Evolutionary conservation across 1,139 yeast genomes (phyloP).

Genomic region (Lodderomyces jiufengensis): DNA sequence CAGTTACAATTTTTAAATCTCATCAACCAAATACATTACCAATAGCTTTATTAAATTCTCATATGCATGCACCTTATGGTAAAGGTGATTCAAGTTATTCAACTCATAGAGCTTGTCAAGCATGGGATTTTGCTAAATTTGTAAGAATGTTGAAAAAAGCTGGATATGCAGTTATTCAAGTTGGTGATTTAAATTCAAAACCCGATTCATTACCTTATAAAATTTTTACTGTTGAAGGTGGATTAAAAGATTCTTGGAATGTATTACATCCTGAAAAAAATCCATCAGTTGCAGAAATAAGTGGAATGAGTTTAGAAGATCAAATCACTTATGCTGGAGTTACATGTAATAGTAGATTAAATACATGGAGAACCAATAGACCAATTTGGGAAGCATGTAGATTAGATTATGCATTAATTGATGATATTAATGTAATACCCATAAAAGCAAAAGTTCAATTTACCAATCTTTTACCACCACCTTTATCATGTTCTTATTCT

Average conservation of each 20-base stretch:
- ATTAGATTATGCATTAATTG: slow-evolving; percentile 84
- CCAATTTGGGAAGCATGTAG: slow-evolving; percentile 77
- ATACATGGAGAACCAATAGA: slow-evolving; percentile 76
- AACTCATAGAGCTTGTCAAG: slow-evolving; percentile 91
- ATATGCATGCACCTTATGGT: slow-evolving; percentile 97
- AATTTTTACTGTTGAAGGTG: slow-evolving; percentile 67
- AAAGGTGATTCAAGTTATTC: slow-evolving; percentile 85
- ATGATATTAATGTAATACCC: slow-evolving; percentile 49
- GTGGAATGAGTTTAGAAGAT: slow-evolving; percentile 54
- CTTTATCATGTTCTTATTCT: slow-evolving; percentile 65
- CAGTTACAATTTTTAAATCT: slow-evolving; percentile 66
- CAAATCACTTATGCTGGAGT: slow-evolving; percentile 75
- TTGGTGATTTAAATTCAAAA: slow-evolving; percentile 87
- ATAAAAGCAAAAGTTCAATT: slow-evolving; percentile 65
- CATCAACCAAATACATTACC: slow-evolving; percentile 45
- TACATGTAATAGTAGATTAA: slow-evolving; percentile 83
- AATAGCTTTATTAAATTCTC: slow-evolving; percentile 81
- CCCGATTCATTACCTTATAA: slow-evolving; percentile 85
- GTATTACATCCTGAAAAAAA: slow-evolving; percentile 36
- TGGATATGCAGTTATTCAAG: slow-evolving; percentile 83
- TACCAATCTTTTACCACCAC: slow-evolving; percentile 59
- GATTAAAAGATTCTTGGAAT: slow-evolving; percentile 82
- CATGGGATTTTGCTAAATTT: slow-evolving; percentile 85
- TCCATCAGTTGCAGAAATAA: slow-evolving; percentile 42
- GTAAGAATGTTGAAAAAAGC: slow-evolving; percentile 61